These are phyloP conservation scores for Carex cristatella DNA, from an alignment of 176 grass and related monocot genomes.

Conservation along the genomic window DNA sequence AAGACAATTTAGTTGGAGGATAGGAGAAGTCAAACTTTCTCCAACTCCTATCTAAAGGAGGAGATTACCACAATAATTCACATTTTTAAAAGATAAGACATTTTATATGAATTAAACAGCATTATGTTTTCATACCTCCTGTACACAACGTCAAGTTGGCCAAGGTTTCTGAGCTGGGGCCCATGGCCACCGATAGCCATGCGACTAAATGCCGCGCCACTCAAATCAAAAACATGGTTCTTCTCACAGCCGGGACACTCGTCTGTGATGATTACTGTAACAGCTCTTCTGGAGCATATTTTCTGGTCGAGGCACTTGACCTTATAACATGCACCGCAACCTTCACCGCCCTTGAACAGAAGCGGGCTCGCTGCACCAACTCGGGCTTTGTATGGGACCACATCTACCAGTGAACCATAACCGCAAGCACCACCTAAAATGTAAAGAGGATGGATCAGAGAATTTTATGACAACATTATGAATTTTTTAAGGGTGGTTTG, in stretches of 20 bases:
- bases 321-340: constrained; percentile 98
- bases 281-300: constrained; percentile 86
- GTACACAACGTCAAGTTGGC: constrained; percentile 54
- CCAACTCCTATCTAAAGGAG: not conserved
- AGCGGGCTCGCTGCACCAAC: constrained; percentile 90
- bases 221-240: constrained; percentile 85
- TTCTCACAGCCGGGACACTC: constrained; percentile 82
- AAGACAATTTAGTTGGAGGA: not conserved
- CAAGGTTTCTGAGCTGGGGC: constrained; percentile 59
- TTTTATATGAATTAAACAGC: not conserved
- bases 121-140: constrained; percentile 45
- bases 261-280: constrained; percentile 90
- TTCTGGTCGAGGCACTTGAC: constrained; percentile 70
- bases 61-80: not conserved
- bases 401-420: constrained; percentile 92
- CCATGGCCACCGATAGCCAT: constrained; percentile 67
- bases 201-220: constrained; percentile 79
- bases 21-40: not conserved
- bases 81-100: not conserved
- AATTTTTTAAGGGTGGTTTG: not conserved
- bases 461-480: not conserved
- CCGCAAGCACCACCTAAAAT: constrained; percentile 72
- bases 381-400: constrained; percentile 72
- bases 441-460: not conserved
- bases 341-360: constrained; percentile 92